phyloP scores from a whole-genome alignment of 2,329 filamentous ascomycete species.

The Mycosphaerella arachidis region DNA sequence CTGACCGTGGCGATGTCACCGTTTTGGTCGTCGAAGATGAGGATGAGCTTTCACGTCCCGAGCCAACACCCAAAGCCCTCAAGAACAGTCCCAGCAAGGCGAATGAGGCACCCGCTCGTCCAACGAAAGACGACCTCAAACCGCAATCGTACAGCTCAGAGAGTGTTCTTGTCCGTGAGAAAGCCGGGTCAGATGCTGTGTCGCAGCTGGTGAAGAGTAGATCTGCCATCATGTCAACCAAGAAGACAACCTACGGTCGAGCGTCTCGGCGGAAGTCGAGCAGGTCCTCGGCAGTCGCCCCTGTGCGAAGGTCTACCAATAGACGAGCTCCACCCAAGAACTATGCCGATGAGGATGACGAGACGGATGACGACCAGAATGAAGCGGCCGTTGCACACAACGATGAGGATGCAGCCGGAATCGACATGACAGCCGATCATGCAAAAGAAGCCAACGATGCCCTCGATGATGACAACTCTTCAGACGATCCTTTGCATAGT shows the following conservation, averaged over 20 bases:
- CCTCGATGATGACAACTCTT: background rate
- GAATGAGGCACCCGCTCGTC: slow-evolving; percentile 19
- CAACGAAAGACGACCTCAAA: slow-evolving; percentile 13
- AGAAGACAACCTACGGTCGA: slow-evolving; percentile 17
- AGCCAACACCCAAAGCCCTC: slow-evolving; percentile 10
- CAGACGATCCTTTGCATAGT: background rate
- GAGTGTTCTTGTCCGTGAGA: slow-evolving; percentile 32
- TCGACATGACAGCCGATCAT: background rate
- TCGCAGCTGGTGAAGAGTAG: slow-evolving; percentile 26
- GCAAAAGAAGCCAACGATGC: background rate
- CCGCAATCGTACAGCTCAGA: slow-evolving; percentile 18
- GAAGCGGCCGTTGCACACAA: background rate
- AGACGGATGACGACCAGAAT: background rate
- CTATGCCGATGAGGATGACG: background rate
- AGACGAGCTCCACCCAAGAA: background rate
- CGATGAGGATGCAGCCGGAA: background rate
- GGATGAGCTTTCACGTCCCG: background rate
- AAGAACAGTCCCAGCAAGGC: slow-evolving; percentile 27
- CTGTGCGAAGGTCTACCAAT: background rate
- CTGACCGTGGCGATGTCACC: background rate
- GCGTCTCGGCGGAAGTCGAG: slow-evolving; percentile 13
- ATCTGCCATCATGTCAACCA: slow-evolving; percentile 4
- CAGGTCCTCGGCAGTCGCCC: background rate
- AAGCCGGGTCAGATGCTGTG: slow-evolving; percentile 34
- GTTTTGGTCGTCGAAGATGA: slow-evolving; percentile 1